Base-by-base conservation (phyloP, 495 filamentous ascomycete species). In the Chaetomium cochliodes region DNA sequence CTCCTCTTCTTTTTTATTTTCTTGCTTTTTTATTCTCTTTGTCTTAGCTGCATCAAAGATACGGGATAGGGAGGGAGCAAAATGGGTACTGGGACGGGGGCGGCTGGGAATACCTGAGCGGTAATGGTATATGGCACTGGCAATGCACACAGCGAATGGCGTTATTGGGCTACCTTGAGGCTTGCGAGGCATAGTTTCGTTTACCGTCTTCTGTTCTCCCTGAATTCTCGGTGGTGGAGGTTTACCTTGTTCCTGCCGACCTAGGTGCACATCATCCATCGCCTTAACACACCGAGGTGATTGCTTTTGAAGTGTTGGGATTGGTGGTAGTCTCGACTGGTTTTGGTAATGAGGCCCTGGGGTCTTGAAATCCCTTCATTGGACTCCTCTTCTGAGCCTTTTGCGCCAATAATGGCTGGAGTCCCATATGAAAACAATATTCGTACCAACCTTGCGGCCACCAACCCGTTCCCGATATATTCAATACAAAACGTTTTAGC, bases 71-170 rank as follows among this genome's bases (percentile, higher is more conserved):
- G 23, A 3, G 41, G 53, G 26, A 66, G 6, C 2, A 53, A 50
- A 58, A 60, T 28, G 28, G 56, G 33, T 30, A 18, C 22, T 25
- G 51, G 51, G 11, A 33, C 44, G 58, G 22, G 20, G 20, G 18
- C 9, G 49, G 46, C 46, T 50, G 59, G 30, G 13, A 18, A 42
- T 16, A 37, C 56, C 56, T 22, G 46, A 20, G 37, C 26, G 46
- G 49, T 52, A 52, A 26, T 61, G 58, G 58, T 13, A 52, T 8
- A 41, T 42, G 30, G 26, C 30, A 50, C 15, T 49, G 51, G 60
- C 26, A 56, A 25, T 63, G 61, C 52, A 56, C 65, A 58, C 56
- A 67, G 65, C 65, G 62, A 61, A 55, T 41, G 65, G 65, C 65
- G 65, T 67, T 67, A 61, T 64, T 51, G 50, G 51, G 37, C 15